These are phyloP conservation scores for Amoeboradix gromovi DNA, from an alignment of 371 early-diverging fungal genomes.

Conservation along the genomic window DNA sequence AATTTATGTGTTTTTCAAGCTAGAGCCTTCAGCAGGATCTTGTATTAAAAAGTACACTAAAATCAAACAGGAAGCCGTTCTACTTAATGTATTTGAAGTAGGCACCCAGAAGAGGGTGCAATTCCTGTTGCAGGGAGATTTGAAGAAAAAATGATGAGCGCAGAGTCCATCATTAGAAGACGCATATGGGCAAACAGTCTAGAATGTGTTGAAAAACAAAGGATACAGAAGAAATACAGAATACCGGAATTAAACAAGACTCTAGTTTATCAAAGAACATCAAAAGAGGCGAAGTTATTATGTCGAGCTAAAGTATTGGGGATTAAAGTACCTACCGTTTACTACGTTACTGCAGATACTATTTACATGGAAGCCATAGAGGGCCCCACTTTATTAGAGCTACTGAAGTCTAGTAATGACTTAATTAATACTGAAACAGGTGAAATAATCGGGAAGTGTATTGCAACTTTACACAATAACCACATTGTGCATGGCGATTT, in stretches of 20 bases:
- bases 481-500: slow-evolving; percentile 1
- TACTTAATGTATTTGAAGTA: background rate
- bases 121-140: background rate
- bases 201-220: background rate
- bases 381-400: background rate
- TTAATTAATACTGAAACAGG: background rate
- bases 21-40: too few relatives aligned
- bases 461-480: background rate
- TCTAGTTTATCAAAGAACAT: background rate
- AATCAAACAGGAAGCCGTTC: background rate
- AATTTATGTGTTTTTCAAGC: too few relatives aligned
- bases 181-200: background rate
- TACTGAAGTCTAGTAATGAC: background rate
- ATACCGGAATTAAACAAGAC: background rate
- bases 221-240: background rate
- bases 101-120: background rate
- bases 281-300: background rate
- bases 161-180: background rate
- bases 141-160: background rate
- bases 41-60: too few relatives aligned
- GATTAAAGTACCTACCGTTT: background rate
- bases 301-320: background rate
- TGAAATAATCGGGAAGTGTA: background rate
- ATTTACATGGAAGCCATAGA: background rate
- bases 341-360: background rate